Base-by-base conservation (phyloP, 1,284 basidiomycete species). In the Tylopilus sp. region DNA sequence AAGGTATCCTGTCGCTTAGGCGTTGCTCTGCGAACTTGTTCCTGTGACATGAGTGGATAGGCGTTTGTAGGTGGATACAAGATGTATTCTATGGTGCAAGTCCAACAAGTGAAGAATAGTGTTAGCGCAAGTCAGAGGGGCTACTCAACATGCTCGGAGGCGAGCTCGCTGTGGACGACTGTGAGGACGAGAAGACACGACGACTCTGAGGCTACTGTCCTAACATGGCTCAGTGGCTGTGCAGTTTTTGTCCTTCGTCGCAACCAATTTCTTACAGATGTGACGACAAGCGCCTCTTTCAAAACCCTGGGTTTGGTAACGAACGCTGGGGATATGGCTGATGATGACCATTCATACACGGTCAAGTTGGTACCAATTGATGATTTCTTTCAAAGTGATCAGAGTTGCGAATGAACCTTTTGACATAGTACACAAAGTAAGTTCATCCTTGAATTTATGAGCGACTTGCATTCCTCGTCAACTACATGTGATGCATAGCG, bases 1-100 rank as follows among this genome's bases (percentile, higher is more conserved):
- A 78, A 86, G 18, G 84, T 83, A 51, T 87, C 84, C 61, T 83
- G 79, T 46, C 77, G 74, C 35, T 59, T 62, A 46, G 67, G 49
- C 33, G 54, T 35, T 39, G 48, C 44, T 36, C 51, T 48, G 46
- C 15, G 53, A 40, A 40, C 51, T 23, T 57, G 62, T 41, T 65
- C 63, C 46, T 65, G 66, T 46, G 64, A 54, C 63, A 65, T 64
- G 59, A 30, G 15, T 18, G 35, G 41, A 55, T 54, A 41, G 37
- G 21, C 34, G 37, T 34, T 18, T 48, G 44, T 46, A 11, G 10
- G 41, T 15, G 43, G 40, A 30, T 39, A 41, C 18, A 25, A 49
- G 42, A 30, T 18, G 30, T 44, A 28, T 33, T 28, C 15, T 6
- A 10, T 2, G 31, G 29, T 25, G 30, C 18, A 18, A 19, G 30